Evolutionary conservation across 1,139 yeast species (phyloP), one percentile per base, ranked within the genome.

Genomic region (Kurtzmaniella quercitrusa): DNA sequence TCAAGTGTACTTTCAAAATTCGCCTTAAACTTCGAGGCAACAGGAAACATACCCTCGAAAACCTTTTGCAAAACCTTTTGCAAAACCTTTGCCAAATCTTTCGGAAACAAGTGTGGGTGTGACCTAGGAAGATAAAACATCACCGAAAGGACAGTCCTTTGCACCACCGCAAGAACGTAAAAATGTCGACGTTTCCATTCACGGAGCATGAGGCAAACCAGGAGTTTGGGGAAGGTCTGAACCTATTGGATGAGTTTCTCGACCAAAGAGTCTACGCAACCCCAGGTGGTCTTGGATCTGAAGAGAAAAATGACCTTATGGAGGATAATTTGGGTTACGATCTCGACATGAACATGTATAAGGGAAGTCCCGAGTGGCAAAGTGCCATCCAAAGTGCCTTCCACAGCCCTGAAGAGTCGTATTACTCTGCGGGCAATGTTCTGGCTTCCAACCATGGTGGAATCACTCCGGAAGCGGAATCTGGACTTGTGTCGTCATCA

Each of bases 201-300:
- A 19, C 21, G 27, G 38, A 36, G 21, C 27, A 18, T 10, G 38
- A 36, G 16, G 21, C 19, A 27, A 19, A 19, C 15, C 25, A 10
- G 15, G 38, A 36, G 9, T 34, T 34, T 17, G 37, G 37, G 38
- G 66, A 66, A 23, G 70, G 67, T 43, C 73, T 68, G 39, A 76
- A 72, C 47, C 68, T 72, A 34, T 57, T 79, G 42, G 82, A 77
- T 51, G 85, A 79, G 57, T 79, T 79, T 51, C 63, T 79, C 43
- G 85, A 79, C 56, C 78, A 75, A 52, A 62, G 83, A 44, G 74
- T 78, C 2, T 78, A 76, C 49, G 81, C 75, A 27, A 41, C 43
- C 15, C 25, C 60, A 66, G 16, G 49, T 65, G 41, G 14, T 19
- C 25, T 59, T 66, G 15, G 49, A 63, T 40, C 19, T 19, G 38